phyloP scores from a whole-genome alignment of 164 flowering plant species.

The Cinnamomum chago region DNA sequence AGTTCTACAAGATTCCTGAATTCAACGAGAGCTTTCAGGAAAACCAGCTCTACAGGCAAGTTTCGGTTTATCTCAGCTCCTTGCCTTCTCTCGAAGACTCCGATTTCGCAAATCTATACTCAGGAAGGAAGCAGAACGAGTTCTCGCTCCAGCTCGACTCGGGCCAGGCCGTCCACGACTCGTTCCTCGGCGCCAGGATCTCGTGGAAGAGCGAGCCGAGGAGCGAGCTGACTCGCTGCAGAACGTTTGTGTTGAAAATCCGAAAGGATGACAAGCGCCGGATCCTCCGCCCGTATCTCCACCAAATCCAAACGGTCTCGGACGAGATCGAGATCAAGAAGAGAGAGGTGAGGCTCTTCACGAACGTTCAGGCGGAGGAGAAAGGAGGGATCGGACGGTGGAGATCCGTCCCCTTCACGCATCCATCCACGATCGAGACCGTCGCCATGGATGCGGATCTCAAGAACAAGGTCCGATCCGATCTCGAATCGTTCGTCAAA shows the following conservation, averaged over 20 bases:
- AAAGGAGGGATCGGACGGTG: conserved; percentile 36
- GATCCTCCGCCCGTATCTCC: conserved; percentile 71
- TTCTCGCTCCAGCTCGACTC: conserved; percentile 47
- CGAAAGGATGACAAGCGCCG: conserved; percentile 51
- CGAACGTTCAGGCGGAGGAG: conserved; percentile 21
- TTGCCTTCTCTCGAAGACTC: conserved; percentile 63
- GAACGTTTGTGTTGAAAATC: conserved; percentile 44
- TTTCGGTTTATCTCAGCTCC: conserved; percentile 51
- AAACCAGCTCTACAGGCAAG: conserved; percentile 53
- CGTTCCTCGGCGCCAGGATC: conserved; percentile 54
- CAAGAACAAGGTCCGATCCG: conserved; percentile 62
- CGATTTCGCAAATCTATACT: conserved; percentile 54
- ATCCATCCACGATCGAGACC: conserved; percentile 71
- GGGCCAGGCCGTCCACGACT: conserved; percentile 48
- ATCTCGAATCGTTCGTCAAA: conserved; percentile 65
- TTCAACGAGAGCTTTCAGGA: conserved; percentile 51
- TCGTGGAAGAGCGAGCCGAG: conserved; percentile 41
- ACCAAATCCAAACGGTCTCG: conserved; percentile 53
- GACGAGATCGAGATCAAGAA: conserved; percentile 52
- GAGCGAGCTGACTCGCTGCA: neutral
- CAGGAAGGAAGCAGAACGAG: conserved; percentile 53
- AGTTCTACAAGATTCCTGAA: conserved; percentile 57
- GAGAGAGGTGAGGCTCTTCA: conserved; percentile 42
- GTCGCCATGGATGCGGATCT: conserved; percentile 64
- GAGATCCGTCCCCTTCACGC: conserved; percentile 64